Conservation (phyloP, 2,329 filamentous ascomycete genomes). For the Aspergillus neotritici region DNA sequence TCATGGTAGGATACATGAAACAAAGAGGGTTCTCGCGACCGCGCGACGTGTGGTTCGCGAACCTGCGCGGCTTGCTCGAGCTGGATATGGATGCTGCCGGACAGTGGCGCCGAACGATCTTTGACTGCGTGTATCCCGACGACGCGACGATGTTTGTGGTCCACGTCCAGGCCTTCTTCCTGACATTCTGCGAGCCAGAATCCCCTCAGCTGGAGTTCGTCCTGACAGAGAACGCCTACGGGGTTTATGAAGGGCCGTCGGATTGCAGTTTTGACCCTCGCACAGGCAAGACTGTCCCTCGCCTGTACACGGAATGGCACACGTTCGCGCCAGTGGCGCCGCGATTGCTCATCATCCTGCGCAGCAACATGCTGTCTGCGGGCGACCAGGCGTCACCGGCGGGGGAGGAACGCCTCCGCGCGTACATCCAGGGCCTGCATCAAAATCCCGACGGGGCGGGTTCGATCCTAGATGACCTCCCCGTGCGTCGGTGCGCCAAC, state of each 20-base stretch:
- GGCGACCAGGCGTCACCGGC: no score
- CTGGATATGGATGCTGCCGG: conserved; percentile 22
- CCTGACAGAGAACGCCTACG: conserved; percentile 29
- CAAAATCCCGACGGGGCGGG: no score
- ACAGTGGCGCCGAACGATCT: conserved; percentile 24
- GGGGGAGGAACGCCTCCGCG: no score
- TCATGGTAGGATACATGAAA: conserved; percentile 28
- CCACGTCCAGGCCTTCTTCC: conserved; percentile 22
- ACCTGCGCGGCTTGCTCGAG: conserved; percentile 27
- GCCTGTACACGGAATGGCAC: no score
- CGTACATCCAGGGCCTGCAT: no score
- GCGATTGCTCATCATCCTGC: no score
- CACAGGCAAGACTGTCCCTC: no score
- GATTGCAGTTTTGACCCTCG: neutral
- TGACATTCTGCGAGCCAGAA: conserved; percentile 27
- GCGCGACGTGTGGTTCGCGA: conserved; percentile 33
- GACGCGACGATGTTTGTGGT: conserved; percentile 28
- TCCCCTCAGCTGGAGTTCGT: conserved; percentile 27
- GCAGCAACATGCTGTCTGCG: no score
- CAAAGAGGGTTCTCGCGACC: conserved; percentile 23
- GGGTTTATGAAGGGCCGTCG: conserved; percentile 27
- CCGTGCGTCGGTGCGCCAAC: no score
- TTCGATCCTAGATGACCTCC: no score
- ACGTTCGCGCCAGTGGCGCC: no score
- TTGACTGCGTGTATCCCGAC: conserved; percentile 20